Conservation (phyloP, 2,329 filamentous ascomycete genomes). For the Botrytis porri region DNA sequence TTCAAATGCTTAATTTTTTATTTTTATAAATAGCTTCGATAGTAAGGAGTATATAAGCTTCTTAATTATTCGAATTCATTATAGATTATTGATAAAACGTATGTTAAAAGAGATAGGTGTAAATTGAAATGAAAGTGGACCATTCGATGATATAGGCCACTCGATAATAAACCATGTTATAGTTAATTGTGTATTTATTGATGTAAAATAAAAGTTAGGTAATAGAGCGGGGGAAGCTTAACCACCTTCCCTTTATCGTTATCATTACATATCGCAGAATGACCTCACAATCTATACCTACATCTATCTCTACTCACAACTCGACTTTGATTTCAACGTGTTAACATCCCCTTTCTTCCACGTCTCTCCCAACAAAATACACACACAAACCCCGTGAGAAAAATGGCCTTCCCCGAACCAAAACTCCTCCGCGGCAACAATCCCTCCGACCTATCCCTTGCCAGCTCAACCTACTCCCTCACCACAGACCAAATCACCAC, state of each 20-base stretch:
- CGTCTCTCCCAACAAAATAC: not conserved
- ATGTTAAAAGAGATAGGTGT: too few species aligned
- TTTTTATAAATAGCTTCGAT: too few species aligned
- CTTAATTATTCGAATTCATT: too few species aligned
- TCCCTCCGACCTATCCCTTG: not conserved
- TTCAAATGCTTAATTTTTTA: too few species aligned
- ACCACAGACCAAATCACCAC: slow-evolving; percentile 60
- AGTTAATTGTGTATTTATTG: not conserved
- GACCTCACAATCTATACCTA: not conserved
- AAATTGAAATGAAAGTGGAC: too few species aligned
- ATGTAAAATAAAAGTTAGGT: not conserved
- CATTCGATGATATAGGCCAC: too few species aligned
- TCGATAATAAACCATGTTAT: too few species aligned
- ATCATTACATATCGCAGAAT: not conserved
- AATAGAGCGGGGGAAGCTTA: not conserved
- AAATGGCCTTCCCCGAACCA: slow-evolving; percentile 1
- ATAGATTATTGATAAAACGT: too few species aligned
- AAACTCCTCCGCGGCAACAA: not conserved
- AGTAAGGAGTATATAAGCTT: too few species aligned
- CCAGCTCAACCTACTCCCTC: slow-evolving; percentile 45
- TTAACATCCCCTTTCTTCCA: not conserved
- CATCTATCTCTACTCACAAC: not conserved
- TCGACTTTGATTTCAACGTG: not conserved
- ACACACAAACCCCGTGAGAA: too few species aligned
- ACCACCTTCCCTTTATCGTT: not conserved